Base-by-base conservation (phyloP, 202 grass and related monocot genomes). In the Brachypodium distachyon region DNA sequence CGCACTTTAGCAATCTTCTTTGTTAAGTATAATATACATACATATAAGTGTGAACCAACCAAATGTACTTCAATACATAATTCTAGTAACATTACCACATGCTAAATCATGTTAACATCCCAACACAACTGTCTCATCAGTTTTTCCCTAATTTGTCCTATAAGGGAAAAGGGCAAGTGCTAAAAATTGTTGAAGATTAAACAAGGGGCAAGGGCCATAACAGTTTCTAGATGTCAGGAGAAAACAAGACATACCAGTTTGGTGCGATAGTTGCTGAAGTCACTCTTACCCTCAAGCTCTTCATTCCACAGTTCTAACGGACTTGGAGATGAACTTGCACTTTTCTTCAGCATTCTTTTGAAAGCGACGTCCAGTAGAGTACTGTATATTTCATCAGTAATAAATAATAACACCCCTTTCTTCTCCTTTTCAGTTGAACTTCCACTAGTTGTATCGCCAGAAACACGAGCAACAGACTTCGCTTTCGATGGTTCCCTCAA, bases 271-370 rank as follows among this genome's bases (percentile, higher is more conserved):
- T 95, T 88, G 70, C 80, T 34, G 59, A 95, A 98, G 47, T 98
- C 95, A 70, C 82, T 91, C 83, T 90, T 98, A 41, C 89, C 87
- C 77, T 95, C 91, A 42, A 98, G 87, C 85, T 98, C 95, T 57
- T 98, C 87, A n/a, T 76, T 92, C 91, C 91, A 98, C 67, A 92
- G 73, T 84, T 98, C 95, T 75, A 94, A 78, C 50, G 86, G 39
- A 5, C 91, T 81, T 8, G 69, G 78, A 80, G 89, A 81, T 53
- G 79, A 53, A 74, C 21, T 64, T 29, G 58, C 76, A 79, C 76
- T 90, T 86, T 90, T 98, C 83, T 98, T 98, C 34, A 92, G 85
- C 95, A 98, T 94, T 86, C 87, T 94, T 88, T 88, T 84, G 66
- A 98, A 90, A 55, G 95, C 84, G 80, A 92, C 82, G 74, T 98